These are phyloP conservation scores for Exophiala viscosa DNA, from an alignment of 2,329 filamentous ascomycete species.

Conservation along the genomic window DNA sequence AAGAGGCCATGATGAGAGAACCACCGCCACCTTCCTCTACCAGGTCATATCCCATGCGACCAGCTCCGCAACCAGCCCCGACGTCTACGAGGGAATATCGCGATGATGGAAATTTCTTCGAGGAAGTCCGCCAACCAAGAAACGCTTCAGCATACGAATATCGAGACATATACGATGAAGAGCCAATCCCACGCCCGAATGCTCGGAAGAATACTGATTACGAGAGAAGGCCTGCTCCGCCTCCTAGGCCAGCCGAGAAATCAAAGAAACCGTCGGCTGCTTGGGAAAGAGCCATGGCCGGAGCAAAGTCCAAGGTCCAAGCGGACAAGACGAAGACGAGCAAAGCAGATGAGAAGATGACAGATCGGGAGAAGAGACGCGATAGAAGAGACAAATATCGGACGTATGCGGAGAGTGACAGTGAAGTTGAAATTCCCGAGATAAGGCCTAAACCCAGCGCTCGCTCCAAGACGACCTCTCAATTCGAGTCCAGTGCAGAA, in stretches of 20 bases:
- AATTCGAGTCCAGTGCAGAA: slow-evolving; percentile 14
- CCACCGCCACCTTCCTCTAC: slow-evolving; percentile 20
- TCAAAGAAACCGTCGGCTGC: slow-evolving; percentile 30
- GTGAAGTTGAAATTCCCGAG: slow-evolving; percentile 32
- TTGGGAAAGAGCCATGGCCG: slow-evolving; percentile 9
- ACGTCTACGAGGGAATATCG: slow-evolving; percentile 37
- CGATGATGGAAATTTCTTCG: slow-evolving; percentile 36
- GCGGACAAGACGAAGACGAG: slow-evolving; percentile 21
- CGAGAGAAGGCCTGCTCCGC: slow-evolving; percentile 34
- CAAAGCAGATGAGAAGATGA: slow-evolving; percentile 37
- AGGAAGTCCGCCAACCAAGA: slow-evolving; percentile 43
- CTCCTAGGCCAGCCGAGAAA: slow-evolving; percentile 35
- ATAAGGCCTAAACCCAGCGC: slow-evolving; percentile 18
- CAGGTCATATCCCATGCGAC: slow-evolving; percentile 25
- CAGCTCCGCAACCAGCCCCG: slow-evolving; percentile 14
- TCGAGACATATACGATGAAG: slow-evolving; percentile 33
- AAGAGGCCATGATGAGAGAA: slow-evolving; percentile 50
- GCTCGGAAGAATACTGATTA: slow-evolving; percentile 40
- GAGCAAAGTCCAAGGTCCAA: slow-evolving; percentile 21
- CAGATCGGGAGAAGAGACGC: slow-evolving; percentile 42
- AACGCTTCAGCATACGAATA: slow-evolving; percentile 37
- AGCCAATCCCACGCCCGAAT: slow-evolving; percentile 35
- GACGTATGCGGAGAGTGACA: slow-evolving; percentile 31
- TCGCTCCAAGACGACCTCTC: slow-evolving; percentile 18
- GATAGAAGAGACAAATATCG: slow-evolving; percentile 39